phyloP scores from a whole-genome alignment of 2,329 filamentous ascomycete species.

The Ceratocystiopsis sp. region DNA sequence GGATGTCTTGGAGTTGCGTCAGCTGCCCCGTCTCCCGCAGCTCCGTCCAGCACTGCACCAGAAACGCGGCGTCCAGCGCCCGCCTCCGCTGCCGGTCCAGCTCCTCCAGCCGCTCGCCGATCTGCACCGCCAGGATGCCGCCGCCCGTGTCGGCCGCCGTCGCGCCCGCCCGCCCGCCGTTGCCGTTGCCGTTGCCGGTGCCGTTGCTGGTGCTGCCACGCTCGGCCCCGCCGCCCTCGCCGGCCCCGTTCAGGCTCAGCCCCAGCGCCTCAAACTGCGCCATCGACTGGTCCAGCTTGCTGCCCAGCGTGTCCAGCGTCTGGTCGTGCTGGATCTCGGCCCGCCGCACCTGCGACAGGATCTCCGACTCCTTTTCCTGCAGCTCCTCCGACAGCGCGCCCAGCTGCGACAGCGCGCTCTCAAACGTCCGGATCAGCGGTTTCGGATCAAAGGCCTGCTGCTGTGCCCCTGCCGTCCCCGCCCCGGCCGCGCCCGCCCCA shows the following conservation, averaged over 20 bases:
- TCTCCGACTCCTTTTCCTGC: slow-evolving; percentile 76
- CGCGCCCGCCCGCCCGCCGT: slow-evolving; percentile 25
- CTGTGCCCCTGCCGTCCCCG: too few species aligned
- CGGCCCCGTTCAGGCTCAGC: slow-evolving; percentile 47
- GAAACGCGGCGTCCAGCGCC: slow-evolving; percentile 82
- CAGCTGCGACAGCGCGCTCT: slow-evolving; percentile 54
- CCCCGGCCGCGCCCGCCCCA: too few species aligned
- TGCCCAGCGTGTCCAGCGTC: slow-evolving; percentile 72
- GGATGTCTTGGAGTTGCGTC: slow-evolving; percentile 73
- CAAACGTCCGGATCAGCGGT: slow-evolving; percentile 88
- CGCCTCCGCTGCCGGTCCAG: slow-evolving; percentile 80
- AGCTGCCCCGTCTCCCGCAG: slow-evolving; percentile 81
- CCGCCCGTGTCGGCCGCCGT: slow-evolving; percentile 31
- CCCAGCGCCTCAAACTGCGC: slow-evolving; percentile 84
- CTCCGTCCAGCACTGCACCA: slow-evolving; percentile 94
- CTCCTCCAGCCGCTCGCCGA: slow-evolving; percentile 85
- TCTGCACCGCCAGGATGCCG: slow-evolving; percentile 84
- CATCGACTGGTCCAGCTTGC: slow-evolving; percentile 83
- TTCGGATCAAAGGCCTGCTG: slow-evolving; percentile 75
- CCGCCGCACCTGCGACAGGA: slow-evolving; percentile 73
- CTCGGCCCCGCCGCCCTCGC: slow-evolving; percentile 4
- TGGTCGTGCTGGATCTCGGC: slow-evolving; percentile 86
- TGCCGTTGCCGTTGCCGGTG: slow-evolving; percentile 21
- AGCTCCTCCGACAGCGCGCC: slow-evolving; percentile 64
- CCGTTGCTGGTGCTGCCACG: slow-evolving; percentile 15